A percentile compares a stretch with the other conserved stretches of the same genome.
Evolutionary conservation across 177 flowering plant species (phyloP).

Genomic region (Telopea speciosissima): DNA sequence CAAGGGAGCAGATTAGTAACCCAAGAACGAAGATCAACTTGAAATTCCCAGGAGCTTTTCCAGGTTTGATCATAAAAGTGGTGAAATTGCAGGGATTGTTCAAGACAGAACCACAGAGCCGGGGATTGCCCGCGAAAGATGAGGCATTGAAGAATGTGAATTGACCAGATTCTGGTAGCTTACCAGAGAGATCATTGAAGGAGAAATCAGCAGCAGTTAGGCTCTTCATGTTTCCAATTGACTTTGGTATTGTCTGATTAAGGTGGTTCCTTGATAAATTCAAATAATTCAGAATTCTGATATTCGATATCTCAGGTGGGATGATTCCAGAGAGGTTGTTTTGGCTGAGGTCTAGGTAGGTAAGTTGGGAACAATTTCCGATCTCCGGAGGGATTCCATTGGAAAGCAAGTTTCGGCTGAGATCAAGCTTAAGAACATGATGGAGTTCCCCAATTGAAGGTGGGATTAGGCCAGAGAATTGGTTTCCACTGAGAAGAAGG

Average conservation of each 20-base stretch:
- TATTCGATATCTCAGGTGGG: slow-evolving; percentile 53
- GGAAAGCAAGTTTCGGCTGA: slow-evolving; percentile 61
- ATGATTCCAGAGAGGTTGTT: slow-evolving; percentile 76
- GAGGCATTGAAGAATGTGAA: slow-evolving; percentile 77
- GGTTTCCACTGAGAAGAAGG: slow-evolving; percentile 61
- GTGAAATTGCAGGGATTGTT: slow-evolving; percentile 67
- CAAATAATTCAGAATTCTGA: slow-evolving; percentile 67
- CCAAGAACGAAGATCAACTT: slow-evolving; percentile 71
- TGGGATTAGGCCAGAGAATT: slow-evolving; percentile 74
- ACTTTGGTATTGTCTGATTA: slow-evolving; percentile 54
- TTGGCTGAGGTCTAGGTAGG: slow-evolving; percentile 77
- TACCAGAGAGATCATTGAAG: slow-evolving; percentile 74
- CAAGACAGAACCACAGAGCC: slow-evolving; percentile 56
- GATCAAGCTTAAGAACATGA: slow-evolving; percentile 63
- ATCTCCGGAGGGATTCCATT: slow-evolving; percentile 60
- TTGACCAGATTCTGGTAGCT: slow-evolving; percentile 78
- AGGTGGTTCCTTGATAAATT: slow-evolving; percentile 82
- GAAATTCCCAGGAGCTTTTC: slow-evolving; percentile 36
- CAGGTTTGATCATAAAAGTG: slow-evolving; percentile 17
- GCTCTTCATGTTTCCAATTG: slow-evolving; percentile 75
- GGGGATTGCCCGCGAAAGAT: slow-evolving; percentile 75
- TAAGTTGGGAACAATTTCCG: slow-evolving; percentile 51
- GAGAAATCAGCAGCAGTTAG: slow-evolving; percentile 80
- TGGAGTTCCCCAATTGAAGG: slow-evolving; percentile 54
- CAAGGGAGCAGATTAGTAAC: slow-evolving; percentile 58